These are phyloP conservation scores for Myrica gale DNA, from an alignment of 306 rosid genomes.

Conservation along the genomic window DNA sequence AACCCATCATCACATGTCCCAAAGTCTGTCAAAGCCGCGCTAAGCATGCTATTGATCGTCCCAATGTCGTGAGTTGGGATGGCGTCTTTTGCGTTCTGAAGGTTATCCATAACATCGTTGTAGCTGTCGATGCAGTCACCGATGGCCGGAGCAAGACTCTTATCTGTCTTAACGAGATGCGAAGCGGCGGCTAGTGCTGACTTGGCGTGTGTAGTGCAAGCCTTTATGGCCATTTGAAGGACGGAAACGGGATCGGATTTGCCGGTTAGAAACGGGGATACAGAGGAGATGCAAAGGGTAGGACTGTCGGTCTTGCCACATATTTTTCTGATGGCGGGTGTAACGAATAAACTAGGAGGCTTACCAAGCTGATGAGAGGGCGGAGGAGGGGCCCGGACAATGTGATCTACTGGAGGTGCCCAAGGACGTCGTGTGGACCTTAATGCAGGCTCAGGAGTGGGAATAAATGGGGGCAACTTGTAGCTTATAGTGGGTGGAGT, in stretches of 20 bases:
- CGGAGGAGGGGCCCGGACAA: no score
- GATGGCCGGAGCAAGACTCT: neutral
- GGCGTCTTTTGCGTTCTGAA: conserved; percentile 32
- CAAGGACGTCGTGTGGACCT: no score
- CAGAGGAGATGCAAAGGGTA: conserved; percentile 24
- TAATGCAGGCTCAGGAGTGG: no score
- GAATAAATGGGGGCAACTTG: no score
- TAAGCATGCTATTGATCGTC: conserved; percentile 36
- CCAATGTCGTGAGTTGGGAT: conserved; percentile 17
- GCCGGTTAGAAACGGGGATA: conserved; percentile 18
- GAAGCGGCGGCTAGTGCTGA: neutral
- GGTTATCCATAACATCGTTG: conserved; percentile 28
- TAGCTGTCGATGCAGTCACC: conserved; percentile 26
- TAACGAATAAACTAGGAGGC: neutral
- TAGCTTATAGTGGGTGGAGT: no score
- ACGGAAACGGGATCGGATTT: neutral
- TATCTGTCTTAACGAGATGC: neutral
- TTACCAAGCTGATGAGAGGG: no score
- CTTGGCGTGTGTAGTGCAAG: neutral
- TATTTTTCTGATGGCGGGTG: conserved; percentile 18
- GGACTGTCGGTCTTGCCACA: conserved; percentile 33
- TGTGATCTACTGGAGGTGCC: no score
- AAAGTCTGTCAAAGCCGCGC: conserved; percentile 34
- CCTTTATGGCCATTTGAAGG: conserved; percentile 23
- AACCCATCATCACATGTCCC: conserved; percentile 35